These are phyloP conservation scores for Rubroshorea leprosula DNA, from an alignment of 345 rosid species.

Conservation along the genomic window DNA sequence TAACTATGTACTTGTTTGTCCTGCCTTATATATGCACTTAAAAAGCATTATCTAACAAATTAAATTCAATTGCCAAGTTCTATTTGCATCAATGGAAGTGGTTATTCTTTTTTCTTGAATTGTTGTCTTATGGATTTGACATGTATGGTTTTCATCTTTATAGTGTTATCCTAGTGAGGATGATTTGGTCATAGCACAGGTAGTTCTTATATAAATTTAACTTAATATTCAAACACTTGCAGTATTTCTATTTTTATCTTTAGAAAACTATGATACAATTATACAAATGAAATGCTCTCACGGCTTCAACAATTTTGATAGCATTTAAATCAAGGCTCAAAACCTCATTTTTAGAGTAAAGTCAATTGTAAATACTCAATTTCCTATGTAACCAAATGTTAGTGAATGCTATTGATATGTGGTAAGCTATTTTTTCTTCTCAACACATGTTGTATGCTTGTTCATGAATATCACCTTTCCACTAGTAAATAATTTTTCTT, in stretches of 20 bases:
- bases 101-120: conserved; percentile 5
- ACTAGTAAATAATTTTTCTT: not conserved
- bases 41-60: conserved; percentile 7
- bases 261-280: not conserved
- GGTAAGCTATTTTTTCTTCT: not conserved
- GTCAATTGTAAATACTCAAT: no score
- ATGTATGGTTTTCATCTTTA: conserved; percentile 20
- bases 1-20: no score
- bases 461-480: not conserved
- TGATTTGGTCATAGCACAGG: conserved; percentile 85
- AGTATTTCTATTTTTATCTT: not conserved
- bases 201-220: conserved; percentile 59
- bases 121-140: conserved; percentile 4
- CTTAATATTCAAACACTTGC: conserved; percentile 1
- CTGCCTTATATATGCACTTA: conserved; percentile 3
- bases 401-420: not conserved
- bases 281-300: no score
- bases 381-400: not conserved
- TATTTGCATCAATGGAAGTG: not conserved
- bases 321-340: no score
- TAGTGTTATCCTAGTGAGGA: conserved; percentile 99
- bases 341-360: no score
- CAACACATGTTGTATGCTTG: not conserved
- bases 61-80: conserved; percentile 1
- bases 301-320: no score